Percentiles rank a stretch among this genome's conserved stretches.
phyloP scores from a whole-genome alignment of 2,329 filamentous ascomycete species.

The Aquanectria penicillioides region DNA sequence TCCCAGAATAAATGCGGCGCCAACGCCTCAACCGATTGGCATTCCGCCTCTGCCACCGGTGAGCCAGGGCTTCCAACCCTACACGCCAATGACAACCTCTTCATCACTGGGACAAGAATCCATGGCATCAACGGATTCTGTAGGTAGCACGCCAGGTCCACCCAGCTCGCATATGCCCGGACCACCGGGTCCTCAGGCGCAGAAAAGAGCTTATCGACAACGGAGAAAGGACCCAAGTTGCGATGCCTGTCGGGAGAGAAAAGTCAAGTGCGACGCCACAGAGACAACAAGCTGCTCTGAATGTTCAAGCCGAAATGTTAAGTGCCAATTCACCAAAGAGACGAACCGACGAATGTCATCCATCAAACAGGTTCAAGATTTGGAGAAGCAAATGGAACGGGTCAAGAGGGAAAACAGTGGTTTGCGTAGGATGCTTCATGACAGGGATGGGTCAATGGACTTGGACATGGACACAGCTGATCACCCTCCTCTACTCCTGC shows the following conservation, averaged over 20 bases:
- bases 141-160: constrained; percentile 62
- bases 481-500: constrained; percentile 65
- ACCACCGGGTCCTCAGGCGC: constrained; percentile 67
- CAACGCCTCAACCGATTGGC: constrained; percentile 63
- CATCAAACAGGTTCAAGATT: constrained; percentile 97
- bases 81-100: constrained; percentile 60
- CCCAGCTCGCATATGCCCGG: constrained; percentile 46
- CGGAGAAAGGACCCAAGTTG: constrained; percentile 96
- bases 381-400: constrained; percentile 88
- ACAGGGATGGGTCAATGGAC: constrained; percentile 61
- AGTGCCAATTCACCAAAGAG: constrained; percentile 99
- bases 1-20: constrained; percentile 59
- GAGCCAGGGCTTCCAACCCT: constrained; percentile 61
- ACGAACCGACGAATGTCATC: constrained; percentile 99
- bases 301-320: constrained; percentile 94
- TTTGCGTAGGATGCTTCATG: constrained; percentile 72
- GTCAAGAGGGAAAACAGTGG: constrained; percentile 83
- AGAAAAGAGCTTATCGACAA: constrained; percentile 95
- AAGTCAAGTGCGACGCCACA: constrained; percentile 93
- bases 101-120: constrained; percentile 68
- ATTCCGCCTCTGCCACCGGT: constrained; percentile 62
- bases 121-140: constrained; percentile 67
- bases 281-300: constrained; percentile 97
- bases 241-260: constrained; percentile 91
- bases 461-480: constrained; percentile 59